Evolutionary conservation across 148 eudicot species (phyloP).

Genomic region (Heliamphora exappendiculata): DNA sequence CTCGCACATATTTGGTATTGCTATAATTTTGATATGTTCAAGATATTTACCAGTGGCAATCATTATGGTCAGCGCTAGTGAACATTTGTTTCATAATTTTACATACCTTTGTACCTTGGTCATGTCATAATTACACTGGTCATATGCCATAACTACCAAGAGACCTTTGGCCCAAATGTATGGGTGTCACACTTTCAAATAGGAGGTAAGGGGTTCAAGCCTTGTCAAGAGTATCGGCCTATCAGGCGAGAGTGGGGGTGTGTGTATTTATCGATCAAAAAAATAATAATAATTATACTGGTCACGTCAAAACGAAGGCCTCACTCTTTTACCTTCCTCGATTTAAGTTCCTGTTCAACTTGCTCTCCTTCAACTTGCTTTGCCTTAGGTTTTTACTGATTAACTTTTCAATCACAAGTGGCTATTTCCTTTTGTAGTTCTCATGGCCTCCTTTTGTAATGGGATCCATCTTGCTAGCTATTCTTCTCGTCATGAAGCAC

Average conservation of each 20-base stretch:
- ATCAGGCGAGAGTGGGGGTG: too few relatives aligned
- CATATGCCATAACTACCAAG: too few relatives aligned
- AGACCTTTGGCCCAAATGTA: too few relatives aligned
- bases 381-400: conserved; percentile 7
- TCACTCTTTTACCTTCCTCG: background rate
- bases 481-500: conserved; percentile 83
- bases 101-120: background rate
- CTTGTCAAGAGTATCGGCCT: too few relatives aligned
- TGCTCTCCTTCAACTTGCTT: too few relatives aligned
- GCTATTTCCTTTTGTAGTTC: conserved; percentile 54
- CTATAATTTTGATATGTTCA: background rate
- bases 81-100: background rate
- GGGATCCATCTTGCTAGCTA: conserved; percentile 75
- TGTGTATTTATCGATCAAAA: too few relatives aligned
- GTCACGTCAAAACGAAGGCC: background rate
- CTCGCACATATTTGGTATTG: background rate
- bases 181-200: too few relatives aligned
- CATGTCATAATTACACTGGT: background rate
- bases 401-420: background rate
- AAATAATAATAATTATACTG: too few relatives aligned
- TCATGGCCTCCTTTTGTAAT: conserved; percentile 87
- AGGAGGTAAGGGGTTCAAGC: too few relatives aligned
- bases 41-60: background rate
- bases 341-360: background rate
- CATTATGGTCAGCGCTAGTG: background rate